Evolutionary conservation across 768 basidiomycete species (phyloP).

Genomic region (Suillus decipiens): DNA sequence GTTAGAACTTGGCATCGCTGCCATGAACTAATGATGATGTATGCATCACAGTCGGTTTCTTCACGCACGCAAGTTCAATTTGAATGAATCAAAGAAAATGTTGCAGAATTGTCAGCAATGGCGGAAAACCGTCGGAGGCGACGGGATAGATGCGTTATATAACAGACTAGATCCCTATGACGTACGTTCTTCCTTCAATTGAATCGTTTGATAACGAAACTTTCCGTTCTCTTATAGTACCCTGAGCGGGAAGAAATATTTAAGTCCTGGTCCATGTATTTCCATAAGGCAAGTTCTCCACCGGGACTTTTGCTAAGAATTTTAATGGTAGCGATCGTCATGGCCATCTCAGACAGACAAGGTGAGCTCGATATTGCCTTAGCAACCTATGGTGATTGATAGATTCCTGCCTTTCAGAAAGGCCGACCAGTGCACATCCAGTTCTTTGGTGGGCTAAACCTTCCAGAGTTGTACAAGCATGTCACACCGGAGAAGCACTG

Average conservation of each 20-base stretch:
- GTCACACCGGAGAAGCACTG: constrained; percentile 63
- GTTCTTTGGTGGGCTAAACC: constrained; percentile 58
- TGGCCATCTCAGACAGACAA: constrained; percentile 58
- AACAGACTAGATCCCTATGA: constrained; percentile 66
- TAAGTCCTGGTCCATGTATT: constrained; percentile 77
- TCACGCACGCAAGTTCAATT: constrained; percentile 67
- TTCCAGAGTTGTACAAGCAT: constrained; percentile 55
- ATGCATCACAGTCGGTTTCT: constrained; percentile 60
- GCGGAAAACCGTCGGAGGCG: constrained; percentile 62
- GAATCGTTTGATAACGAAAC: background rate
- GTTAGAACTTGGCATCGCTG: background rate
- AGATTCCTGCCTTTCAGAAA: constrained; percentile 40
- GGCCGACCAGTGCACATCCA: constrained; percentile 75
- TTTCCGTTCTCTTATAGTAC: constrained; percentile 44
- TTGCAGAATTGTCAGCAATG: constrained; percentile 66
- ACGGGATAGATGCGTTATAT: constrained; percentile 69
- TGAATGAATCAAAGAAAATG: constrained; percentile 64
- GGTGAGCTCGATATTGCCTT: constrained; percentile 37
- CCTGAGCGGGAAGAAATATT: constrained; percentile 70
- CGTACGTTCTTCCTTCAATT: constrained; percentile 42
- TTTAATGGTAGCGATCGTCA: background rate
- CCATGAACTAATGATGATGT: constrained; percentile 11
- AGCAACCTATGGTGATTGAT: background rate
- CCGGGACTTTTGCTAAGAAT: background rate
- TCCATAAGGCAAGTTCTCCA: constrained; percentile 59